Percentiles rank a stretch among this genome's conserved stretches.
phyloP scores from a whole-genome alignment of 805 yeast species.

The Candida silvicultrix region DNA sequence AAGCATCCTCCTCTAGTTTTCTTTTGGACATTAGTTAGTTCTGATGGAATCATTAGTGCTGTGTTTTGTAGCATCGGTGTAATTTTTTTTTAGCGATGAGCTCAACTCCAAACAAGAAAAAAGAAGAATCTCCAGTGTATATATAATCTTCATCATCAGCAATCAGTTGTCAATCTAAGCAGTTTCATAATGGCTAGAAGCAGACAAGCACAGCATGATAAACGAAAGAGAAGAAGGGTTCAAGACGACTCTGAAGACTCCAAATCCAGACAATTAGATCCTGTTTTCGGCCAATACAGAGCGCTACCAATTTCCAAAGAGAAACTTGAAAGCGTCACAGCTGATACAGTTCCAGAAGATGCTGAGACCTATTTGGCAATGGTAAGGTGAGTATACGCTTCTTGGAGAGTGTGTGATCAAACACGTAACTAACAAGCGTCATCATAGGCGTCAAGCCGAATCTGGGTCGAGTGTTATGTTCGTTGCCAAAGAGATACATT shows the following conservation, averaged over 20 bases:
- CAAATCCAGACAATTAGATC: conserved; percentile 11
- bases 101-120: not conserved
- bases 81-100: not conserved
- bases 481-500: conserved; percentile 1
- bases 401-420: too few species aligned
- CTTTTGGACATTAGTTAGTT: not conserved
- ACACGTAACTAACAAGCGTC: too few species aligned
- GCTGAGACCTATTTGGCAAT: conserved; percentile 22
- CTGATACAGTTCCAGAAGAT: conserved; percentile 15
- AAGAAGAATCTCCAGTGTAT: too few species aligned
- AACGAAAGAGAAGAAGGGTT: not conserved
- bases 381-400: conserved; percentile 11
- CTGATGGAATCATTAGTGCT: too few species aligned
- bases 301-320: conserved; percentile 18
- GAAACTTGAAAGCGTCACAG: conserved; percentile 8
- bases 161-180: too few species aligned
- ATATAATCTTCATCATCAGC: too few species aligned
- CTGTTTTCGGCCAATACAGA: conserved; percentile 17
- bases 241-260: conserved; percentile 1
- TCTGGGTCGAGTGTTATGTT: conserved; percentile 10
- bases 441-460: conserved; percentile 5
- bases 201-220: not conserved
- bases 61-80: not conserved
- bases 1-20: not conserved
- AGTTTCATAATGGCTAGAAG: not conserved